These are phyloP conservation scores for Vigna hirtella DNA, from an alignment of 306 rosid genomes.

Conservation along the genomic window DNA sequence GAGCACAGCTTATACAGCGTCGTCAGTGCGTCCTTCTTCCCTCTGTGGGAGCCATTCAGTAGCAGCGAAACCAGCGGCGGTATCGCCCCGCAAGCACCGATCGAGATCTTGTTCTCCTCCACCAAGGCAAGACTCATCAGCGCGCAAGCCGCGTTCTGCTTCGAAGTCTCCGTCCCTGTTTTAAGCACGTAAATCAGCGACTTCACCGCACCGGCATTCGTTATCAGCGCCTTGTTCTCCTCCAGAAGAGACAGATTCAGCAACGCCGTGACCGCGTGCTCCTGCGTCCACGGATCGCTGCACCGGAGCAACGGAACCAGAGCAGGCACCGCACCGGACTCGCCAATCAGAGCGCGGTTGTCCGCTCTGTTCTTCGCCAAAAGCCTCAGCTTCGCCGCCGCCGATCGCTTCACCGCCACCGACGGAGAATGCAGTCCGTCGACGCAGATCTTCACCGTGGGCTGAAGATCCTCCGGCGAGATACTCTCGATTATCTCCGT, in stretches of 20 bases:
- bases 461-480: constrained; percentile 93
- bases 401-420: constrained; percentile 72
- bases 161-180: constrained; percentile 81
- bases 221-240: constrained; percentile 65
- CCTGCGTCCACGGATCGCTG: constrained; percentile 87
- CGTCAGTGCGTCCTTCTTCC: constrained; percentile 83
- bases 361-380: constrained; percentile 84
- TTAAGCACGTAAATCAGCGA: constrained; percentile 74
- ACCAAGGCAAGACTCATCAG: constrained; percentile 71
- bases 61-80: constrained; percentile 77
- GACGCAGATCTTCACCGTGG: constrained; percentile 84
- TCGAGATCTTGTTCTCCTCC: constrained; percentile 79
- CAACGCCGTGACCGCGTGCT: constrained; percentile 83
- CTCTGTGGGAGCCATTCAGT: constrained; percentile 68
- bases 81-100: constrained; percentile 84
- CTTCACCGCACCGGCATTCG: constrained; percentile 75
- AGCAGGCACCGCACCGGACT: constrained; percentile 82
- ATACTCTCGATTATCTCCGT: constrained; percentile 85
- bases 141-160: constrained; percentile 92
- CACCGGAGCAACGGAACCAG: constrained; percentile 79
- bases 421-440: constrained; percentile 72
- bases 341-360: constrained; percentile 75
- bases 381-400: constrained; percentile 84
- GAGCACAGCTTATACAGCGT: constrained; percentile 84
- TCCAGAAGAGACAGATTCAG: constrained; percentile 80